Conservation (phyloP, 2,329 filamentous ascomycete genomes). For the Xylariales sp. region DNA sequence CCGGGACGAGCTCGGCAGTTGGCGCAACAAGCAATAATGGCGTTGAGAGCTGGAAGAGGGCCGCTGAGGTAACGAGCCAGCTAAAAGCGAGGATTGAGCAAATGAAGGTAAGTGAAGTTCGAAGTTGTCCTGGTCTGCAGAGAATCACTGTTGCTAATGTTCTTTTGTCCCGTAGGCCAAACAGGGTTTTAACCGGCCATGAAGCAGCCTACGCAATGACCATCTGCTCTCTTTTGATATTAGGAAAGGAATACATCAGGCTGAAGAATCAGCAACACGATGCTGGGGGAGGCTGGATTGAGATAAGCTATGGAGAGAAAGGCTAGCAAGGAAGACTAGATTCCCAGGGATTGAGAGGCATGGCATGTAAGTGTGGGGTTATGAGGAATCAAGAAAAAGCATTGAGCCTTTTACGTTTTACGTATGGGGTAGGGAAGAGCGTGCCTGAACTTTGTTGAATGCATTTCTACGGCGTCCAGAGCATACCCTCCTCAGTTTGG, state of each 20-base stretch:
- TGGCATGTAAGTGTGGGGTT: background rate
- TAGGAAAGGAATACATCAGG: too few species aligned
- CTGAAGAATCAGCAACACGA: too few species aligned
- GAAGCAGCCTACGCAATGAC: too few species aligned
- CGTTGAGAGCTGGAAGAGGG: conserved; percentile 92
- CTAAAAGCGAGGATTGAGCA: conserved; percentile 96
- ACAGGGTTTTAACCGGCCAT: conserved; percentile 45
- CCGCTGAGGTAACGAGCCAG: conserved; percentile 95
- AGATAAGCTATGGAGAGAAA: background rate
- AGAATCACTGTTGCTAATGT: conserved; percentile 1
- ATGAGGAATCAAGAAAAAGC: background rate
- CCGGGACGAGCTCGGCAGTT: conserved; percentile 12
- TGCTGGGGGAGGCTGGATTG: background rate
- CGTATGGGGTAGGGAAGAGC: conserved; percentile 4
- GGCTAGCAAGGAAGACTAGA: background rate
- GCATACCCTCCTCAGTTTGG: conserved; percentile 14
- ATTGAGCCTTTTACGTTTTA: background rate
- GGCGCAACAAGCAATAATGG: conserved; percentile 37
- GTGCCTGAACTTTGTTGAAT: conserved; percentile 12
- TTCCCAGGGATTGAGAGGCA: background rate
- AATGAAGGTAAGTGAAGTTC: conserved; percentile 74
- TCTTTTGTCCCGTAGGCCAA: conserved; percentile 33
- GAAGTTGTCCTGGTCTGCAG: background rate
- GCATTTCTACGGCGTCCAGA: conserved; percentile 24
- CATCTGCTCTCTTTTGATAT: too few species aligned